Base-by-base conservation (phyloP, 2,329 filamentous ascomycete species). In the Fusarium tanahbumbuense region DNA sequence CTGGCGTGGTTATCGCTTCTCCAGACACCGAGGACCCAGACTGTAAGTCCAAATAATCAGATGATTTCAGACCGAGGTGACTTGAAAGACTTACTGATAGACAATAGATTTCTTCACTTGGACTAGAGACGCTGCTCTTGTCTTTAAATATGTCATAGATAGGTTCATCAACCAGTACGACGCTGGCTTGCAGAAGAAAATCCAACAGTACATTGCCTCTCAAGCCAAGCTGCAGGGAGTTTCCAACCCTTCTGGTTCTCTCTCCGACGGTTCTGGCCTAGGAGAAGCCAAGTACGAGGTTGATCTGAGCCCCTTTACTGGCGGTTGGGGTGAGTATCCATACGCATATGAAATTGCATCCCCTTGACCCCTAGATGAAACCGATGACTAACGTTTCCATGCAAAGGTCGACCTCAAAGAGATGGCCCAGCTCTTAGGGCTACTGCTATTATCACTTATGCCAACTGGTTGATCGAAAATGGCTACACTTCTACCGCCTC, bases 381-480 rank as follows among this genome's bases (percentile, higher is more conserved):
- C 16, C 46, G 15, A n/a, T 46, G n/a, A 50, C 57, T 76, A 28
- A 73, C 41, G 32, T 15, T 11, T 22, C 16, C 34, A 37, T 37
- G 12, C 6, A 1, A 55, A 83, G 82, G 92, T 28, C 88, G 93
- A 22, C 93, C 93, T 15, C 93, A 96, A 79, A 86, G 91, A 44
- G 93, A 96, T 78, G 93, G 93, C 0, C 93, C 93, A 25, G 88
- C 93, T 23, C 85, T 96, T 41, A 86, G 93, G 53, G 92, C 92
- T 2, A 93, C 89, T 47, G 88, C 93, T 4, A 79, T 96, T 74
- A 90, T 92, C 56, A 84, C 84, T 1, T 96, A 94, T 76, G 87
- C 90, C 9, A 89, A 90, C 75, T 93, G 91, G 88, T 82, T 95
- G 28, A 81, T 93, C 52, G 81, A 81, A 45, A 91, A 92, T 66